Evolutionary conservation across 768 basidiomycete genomes (phyloP).

Genomic region (Saitozyma sp.): DNA sequence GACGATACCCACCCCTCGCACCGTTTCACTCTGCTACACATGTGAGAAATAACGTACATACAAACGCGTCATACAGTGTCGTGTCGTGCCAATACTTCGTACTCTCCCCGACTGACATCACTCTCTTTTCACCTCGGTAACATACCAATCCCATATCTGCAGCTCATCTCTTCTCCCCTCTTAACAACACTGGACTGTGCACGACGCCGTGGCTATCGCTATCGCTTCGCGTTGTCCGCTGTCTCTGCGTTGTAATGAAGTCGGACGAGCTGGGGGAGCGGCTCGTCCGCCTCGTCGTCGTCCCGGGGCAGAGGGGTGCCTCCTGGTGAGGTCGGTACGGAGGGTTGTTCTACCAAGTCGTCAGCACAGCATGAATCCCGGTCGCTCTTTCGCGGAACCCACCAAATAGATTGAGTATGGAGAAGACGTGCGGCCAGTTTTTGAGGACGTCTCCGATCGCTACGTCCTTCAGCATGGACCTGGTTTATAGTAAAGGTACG

Average conservation of each 20-base stretch:
- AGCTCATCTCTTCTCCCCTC: too few species aligned
- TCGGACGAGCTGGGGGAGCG: slow-evolving; percentile 43
- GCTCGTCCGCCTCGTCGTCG: slow-evolving; percentile 34
- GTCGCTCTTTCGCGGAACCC: slow-evolving; percentile 11
- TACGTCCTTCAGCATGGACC: slow-evolving; percentile 15
- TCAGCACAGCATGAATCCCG: neutral
- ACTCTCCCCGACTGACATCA: too few species aligned
- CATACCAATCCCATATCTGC: too few species aligned
- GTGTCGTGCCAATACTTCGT: too few species aligned
- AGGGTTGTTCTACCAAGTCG: slow-evolving; percentile 2
- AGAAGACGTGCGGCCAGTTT: slow-evolving; percentile 55
- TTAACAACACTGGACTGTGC: too few species aligned
- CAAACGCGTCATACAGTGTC: too few species aligned
- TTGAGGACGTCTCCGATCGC: slow-evolving; percentile 52
- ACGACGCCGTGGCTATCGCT: neutral
- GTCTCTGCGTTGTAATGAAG: slow-evolving; percentile 35
- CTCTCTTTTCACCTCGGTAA: too few species aligned
- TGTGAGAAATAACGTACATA: too few species aligned
- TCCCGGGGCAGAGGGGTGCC: slow-evolving; percentile 2
- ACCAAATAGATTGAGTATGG: slow-evolving; percentile 53
- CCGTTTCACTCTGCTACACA: too few species aligned
- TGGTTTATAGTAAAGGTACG: neutral
- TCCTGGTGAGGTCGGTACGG: slow-evolving; percentile 10
- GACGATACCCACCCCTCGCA: too few species aligned
- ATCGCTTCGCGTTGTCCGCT: neutral